Conservation (phyloP, 257 asterid species). For the Solanum dulcamara region DNA sequence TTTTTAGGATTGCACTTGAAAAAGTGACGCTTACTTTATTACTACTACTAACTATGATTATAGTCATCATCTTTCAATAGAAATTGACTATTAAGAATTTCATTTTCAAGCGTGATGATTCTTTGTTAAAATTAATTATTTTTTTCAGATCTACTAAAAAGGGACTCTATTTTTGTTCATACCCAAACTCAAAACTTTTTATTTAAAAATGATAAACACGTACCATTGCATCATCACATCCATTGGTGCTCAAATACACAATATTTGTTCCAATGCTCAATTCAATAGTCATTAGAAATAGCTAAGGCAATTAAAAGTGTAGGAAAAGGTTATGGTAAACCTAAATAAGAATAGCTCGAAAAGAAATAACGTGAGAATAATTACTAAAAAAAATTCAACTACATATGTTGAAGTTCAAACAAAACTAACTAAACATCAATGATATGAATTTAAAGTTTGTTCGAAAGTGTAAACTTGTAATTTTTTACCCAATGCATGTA, state of each 20-base stretch:
- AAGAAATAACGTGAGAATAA: too few species aligned
- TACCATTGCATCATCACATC: neutral
- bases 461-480: too few species aligned
- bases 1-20: neutral
- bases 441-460: too few species aligned
- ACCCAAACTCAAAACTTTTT: neutral
- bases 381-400: neutral
- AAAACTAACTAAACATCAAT: too few species aligned
- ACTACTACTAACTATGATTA: neutral
- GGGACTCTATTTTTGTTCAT: neutral
- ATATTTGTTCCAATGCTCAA: neutral
- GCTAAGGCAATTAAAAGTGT: neutral
- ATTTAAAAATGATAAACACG: neutral
- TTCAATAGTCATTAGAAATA: neutral
- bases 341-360: neutral
- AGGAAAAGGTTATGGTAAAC: neutral
- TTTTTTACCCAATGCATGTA: too few species aligned
- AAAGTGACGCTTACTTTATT: neutral
- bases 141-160: neutral
- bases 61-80: neutral
- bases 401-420: neutral
- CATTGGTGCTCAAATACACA: neutral
- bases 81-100: neutral
- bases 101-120: neutral
- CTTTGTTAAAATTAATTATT: neutral